Evolutionary conservation across 2,329 filamentous ascomycete species (phyloP), one percentile per base, ranked within the genome.

Genomic region (Aspergillus uvarum): DNA sequence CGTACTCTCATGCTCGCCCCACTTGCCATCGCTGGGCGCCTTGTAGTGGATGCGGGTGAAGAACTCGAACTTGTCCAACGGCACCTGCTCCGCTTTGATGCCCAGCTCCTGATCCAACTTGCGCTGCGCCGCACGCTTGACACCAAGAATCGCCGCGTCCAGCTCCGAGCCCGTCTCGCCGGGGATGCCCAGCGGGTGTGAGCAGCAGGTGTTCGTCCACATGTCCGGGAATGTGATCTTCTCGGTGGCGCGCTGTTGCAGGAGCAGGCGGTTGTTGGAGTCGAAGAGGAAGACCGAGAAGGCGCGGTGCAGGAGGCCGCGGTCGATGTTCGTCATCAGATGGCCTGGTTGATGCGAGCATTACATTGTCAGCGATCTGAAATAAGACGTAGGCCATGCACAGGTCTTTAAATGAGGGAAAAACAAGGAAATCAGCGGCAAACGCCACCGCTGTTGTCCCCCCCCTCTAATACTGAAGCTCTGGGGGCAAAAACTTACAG

Each of bases 151-250:
- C 5, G 93, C 90, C 66, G 91, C 90, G 53, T 88, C 84, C 48
- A 99, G 83, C 67, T 89, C 89, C 32, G 87, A 85, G 64, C 95
- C 95, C 26, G 92, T 96, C 85, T 99, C 95, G 65, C 89, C 89
- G 8, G 95, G 90, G 67, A 97, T 90, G 58, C 91, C 91, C 62
- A 99, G 85, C 5, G 95, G 95, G 78, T 99, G 95, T 44, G 95
- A 99, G 83, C 95, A 99, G 85, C 95, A 99, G 32, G 95, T 99
- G 80, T 99, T 99, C 65, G 95, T 99, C 95, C 95, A 99, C 89
- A 97, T 93, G 75, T 96, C 92, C 52, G 95, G 94, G 80, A 99
- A 99, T 6, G 95, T 99, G 74, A 99, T 99, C 83, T 99, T 99
- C 81, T 98, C 94, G 47, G 88, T 82, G 29, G 95, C 95, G 67